Evolutionary conservation across 306 rosid species (phyloP), one percentile per base, ranked within the genome.

Genomic region (Trifolium repens): DNA sequence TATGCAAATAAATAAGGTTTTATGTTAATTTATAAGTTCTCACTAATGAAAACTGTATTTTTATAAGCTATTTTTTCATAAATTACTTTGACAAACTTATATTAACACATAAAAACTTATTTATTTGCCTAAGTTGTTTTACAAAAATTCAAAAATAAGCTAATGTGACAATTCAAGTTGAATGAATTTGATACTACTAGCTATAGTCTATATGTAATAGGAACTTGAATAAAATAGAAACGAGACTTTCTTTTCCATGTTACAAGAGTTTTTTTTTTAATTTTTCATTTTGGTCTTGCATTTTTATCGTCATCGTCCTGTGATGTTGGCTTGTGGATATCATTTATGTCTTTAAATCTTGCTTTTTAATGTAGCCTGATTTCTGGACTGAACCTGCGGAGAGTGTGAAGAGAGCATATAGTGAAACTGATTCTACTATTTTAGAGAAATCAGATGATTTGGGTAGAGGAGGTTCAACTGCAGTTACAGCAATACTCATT

Each of bases 381-480:
- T 92, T 96, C 83, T 96, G 92, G 99, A 85, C 84, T 2, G 78
- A 96, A 17, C 80, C 99, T 13, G 85, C 53, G 71, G 73, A 73
- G 0, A 93, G 98, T 10, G 86, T 96, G 5, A 84, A 71, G 86
- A 88, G 80, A 83, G 99, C 99, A 16, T 96, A 96, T 82, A 40
- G 40, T 27, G 76, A 30, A 58, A 94, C 99, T 11, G 99, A 94
- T 69, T 46, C 87, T 2, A 76, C 85, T 37, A 94, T 94, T 88
- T 88, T 94, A 69, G 90, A 88, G 30, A 85, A 84, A 72, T 89
- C 97, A 43, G 84, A 74, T 62, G 91, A 90, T 76, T 83, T 96
- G 78, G 97, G 99, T 19, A 84, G 69, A 80, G 99, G 98, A 15
- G 99, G 99, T 68, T 96, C 99, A 64, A 96, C 99, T 54, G 99